phyloP scores from a whole-genome alignment of 176 grass and related monocot species.

The Urochloa ruziziensis region DNA sequence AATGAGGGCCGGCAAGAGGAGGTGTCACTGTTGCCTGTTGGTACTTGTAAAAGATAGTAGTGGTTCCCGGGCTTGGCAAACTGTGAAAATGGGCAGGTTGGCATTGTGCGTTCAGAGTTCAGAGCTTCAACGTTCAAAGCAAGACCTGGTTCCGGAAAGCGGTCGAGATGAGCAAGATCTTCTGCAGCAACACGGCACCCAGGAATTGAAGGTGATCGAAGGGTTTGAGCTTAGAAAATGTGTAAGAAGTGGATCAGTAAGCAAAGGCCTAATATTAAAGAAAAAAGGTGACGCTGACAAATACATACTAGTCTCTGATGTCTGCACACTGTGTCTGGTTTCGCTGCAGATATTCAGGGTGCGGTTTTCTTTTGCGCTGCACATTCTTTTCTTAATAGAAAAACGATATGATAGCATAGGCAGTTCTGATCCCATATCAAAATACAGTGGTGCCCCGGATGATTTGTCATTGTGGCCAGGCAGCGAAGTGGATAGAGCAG shows the following conservation, averaged over 20 bases:
- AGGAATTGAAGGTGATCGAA: not conserved
- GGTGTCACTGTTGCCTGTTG: not conserved
- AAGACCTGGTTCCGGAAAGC: not conserved
- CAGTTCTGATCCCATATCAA: conserved; percentile 22
- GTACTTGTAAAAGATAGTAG: not conserved
- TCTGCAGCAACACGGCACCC: not conserved
- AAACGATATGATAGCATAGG: not conserved
- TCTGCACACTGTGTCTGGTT: not conserved
- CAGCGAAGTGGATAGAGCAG: conserved; percentile 2
- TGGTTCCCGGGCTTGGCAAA: not conserved
- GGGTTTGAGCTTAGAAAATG: not conserved
- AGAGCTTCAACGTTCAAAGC: not conserved
- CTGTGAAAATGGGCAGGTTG: not conserved
- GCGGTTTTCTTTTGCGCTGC: not conserved
- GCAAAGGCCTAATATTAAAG: not conserved
- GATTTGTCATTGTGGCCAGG: not conserved
- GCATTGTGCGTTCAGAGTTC: not conserved
- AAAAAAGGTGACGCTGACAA: not conserved
- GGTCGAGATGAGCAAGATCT: not conserved
- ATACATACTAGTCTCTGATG: not conserved
- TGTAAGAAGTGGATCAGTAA: not conserved
- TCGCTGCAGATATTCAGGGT: not conserved
- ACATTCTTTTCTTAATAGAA: not conserved
- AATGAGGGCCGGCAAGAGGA: not conserved
- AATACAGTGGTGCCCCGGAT: not conserved